phyloP scores from a whole-genome alignment of 371 early-diverging fungal genomes.

The Rhizopus arrhizus region DNA sequence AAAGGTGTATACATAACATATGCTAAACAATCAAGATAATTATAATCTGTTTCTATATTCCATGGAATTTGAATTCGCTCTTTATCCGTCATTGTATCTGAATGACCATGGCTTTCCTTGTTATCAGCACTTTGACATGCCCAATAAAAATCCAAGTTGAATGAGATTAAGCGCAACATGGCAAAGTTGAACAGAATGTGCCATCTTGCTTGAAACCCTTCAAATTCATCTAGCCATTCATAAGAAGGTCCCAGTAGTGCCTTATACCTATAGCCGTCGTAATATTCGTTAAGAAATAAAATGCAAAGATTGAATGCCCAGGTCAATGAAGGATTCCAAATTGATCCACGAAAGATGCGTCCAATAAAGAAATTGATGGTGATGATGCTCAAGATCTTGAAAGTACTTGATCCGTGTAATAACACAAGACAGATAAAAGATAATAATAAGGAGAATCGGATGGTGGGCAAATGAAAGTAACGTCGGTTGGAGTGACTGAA shows the following conservation, averaged over 20 bases:
- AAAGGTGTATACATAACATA: constrained; percentile 90
- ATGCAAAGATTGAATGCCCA: constrained; percentile 81
- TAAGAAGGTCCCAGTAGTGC: constrained; percentile 50
- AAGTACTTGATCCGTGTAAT: constrained; percentile 54
- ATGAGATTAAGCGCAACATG: constrained; percentile 88
- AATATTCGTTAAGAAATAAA: constrained; percentile 76
- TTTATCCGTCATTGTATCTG: constrained; percentile 46
- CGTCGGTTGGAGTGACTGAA: constrained; percentile 50
- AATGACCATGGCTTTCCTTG: constrained; percentile 34
- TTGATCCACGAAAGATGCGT: constrained; percentile 51
- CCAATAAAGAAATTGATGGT: constrained; percentile 68
- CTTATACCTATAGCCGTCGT: constrained; percentile 72
- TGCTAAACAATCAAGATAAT: constrained; percentile 70
- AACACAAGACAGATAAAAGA: constrained; percentile 65
- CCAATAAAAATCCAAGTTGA: constrained; percentile 93
- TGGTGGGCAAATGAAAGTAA: constrained; percentile 23
- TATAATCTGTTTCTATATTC: constrained; percentile 64
- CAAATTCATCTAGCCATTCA: constrained; percentile 68
- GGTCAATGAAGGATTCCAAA: constrained; percentile 63
- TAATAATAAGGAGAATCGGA: constrained; percentile 56
- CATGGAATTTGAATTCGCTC: constrained; percentile 65
- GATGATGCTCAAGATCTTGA: constrained; percentile 73
- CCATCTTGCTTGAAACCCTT: constrained; percentile 72
- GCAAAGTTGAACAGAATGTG: constrained; percentile 87
- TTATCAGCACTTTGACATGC: constrained; percentile 10